Conservation (phyloP, 371 early-diverging fungal species). For the Chytridium lagenaria region DNA sequence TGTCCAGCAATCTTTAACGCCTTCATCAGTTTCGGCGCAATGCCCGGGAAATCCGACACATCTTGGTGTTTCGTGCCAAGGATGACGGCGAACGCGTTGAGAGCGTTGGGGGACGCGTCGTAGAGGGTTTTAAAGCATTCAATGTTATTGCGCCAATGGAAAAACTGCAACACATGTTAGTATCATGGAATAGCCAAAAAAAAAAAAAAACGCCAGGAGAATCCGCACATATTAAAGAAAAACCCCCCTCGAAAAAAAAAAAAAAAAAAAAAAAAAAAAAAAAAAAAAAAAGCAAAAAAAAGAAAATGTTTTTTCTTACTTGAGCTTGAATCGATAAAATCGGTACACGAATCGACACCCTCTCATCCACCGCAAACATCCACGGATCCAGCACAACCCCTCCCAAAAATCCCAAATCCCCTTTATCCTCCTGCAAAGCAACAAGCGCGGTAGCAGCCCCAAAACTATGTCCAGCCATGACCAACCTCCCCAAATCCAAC, state of each 20-base stretch:
- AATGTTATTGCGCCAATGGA: slow-evolving; percentile 31
- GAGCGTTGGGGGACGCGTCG: not conserved
- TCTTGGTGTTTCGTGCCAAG: slow-evolving; percentile 34
- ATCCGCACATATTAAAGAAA: too few relatives aligned
- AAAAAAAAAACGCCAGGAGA: too few relatives aligned
- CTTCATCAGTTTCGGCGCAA: slow-evolving; percentile 3
- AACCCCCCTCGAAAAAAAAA: too few relatives aligned
- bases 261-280: too few relatives aligned
- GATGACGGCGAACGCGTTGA: slow-evolving; percentile 21
- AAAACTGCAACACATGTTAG: too few relatives aligned
- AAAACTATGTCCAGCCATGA: slow-evolving; percentile 67
- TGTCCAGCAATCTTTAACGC: slow-evolving; percentile 1
- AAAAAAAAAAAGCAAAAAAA: too few relatives aligned
- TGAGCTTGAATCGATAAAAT: slow-evolving; percentile 27
- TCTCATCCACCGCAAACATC: slow-evolving; percentile 33
- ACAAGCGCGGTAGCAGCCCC: slow-evolving; percentile 58
- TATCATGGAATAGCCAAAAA: too few relatives aligned
- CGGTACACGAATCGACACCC: slow-evolving; percentile 7
- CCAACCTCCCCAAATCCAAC: slow-evolving; percentile 51
- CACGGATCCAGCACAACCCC: slow-evolving; percentile 34
- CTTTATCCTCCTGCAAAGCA: slow-evolving; percentile 15
- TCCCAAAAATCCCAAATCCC: slow-evolving; percentile 16
- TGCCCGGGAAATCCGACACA: slow-evolving; percentile 28
- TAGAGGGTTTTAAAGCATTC: not conserved
- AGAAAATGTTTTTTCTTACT: slow-evolving; percentile 8